These are phyloP conservation scores for Jackrogersella minutella DNA, from an alignment of 495 filamentous ascomycete species.

Conservation along the genomic window DNA sequence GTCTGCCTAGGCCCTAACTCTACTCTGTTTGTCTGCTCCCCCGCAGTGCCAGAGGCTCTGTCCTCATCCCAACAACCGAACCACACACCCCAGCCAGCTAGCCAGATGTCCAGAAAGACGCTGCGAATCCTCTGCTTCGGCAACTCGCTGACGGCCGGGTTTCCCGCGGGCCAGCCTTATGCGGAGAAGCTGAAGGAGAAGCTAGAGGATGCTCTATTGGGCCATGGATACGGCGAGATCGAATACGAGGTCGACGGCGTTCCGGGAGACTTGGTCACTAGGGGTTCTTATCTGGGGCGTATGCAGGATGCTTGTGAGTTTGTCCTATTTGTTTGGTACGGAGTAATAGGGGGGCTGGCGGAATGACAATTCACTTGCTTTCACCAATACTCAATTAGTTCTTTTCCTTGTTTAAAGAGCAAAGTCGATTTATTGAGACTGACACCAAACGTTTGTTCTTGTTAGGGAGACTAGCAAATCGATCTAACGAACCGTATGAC, in stretches of 20 bases:
- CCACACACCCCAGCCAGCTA: too few relatives aligned
- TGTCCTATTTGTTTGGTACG: background rate
- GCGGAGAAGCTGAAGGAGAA: slow-evolving; percentile 48
- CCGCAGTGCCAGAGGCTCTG: too few relatives aligned
- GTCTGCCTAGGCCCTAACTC: background rate
- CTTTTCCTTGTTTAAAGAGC: background rate
- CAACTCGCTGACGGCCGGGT: slow-evolving; percentile 68
- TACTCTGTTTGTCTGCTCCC: too few relatives aligned
- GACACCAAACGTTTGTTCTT: background rate
- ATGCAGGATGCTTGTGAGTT: slow-evolving; percentile 56
- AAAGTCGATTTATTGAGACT: background rate
- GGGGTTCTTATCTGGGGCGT: slow-evolving; percentile 54
- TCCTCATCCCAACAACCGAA: too few relatives aligned
- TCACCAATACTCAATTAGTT: background rate
- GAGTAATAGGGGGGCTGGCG: background rate
- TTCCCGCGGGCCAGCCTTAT: slow-evolving; percentile 61
- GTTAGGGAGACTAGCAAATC: slow-evolving; percentile 22
- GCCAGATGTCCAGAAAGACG: slow-evolving; percentile 22
- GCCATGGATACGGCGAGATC: slow-evolving; percentile 38
- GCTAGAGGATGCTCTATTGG: slow-evolving; percentile 52
- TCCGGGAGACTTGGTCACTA: slow-evolving; percentile 60
- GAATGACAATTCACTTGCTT: too few relatives aligned
- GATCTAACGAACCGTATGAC: slow-evolving; percentile 42
- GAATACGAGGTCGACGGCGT: slow-evolving; percentile 53
- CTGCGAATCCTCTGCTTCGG: slow-evolving; percentile 70